phyloP scores from a whole-genome alignment of 75 land plant species.

The Pseudotsuga menziesii region DNA sequence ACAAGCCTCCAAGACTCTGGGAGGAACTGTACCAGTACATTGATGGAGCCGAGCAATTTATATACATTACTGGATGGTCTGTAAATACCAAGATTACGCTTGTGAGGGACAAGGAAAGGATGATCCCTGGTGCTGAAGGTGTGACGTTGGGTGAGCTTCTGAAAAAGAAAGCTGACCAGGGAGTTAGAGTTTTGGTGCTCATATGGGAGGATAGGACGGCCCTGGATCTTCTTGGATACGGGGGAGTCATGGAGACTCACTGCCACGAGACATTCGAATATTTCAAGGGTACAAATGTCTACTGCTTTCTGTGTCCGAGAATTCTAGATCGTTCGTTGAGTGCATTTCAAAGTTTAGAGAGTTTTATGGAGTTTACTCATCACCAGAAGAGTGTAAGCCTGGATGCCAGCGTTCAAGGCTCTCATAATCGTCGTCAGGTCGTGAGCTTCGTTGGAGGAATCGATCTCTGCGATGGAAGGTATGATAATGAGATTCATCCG shows the following conservation, averaged over 20 bases:
- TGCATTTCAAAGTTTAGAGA: conserved; percentile 15
- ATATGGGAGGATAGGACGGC: conserved; percentile 53
- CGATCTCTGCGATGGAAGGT: conserved; percentile 81
- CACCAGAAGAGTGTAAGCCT: conserved; percentile 45
- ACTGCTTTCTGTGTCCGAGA: conserved; percentile 46
- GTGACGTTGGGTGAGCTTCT: conserved; percentile 29
- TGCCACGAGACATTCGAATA: conserved; percentile 36
- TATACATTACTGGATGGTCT: conserved; percentile 50
- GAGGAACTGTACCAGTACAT: conserved; percentile 45
- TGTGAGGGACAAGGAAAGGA: conserved; percentile 21
- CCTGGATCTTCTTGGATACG: conserved; percentile 9
- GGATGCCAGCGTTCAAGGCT: conserved; percentile 18
- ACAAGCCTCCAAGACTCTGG: conserved; percentile 38
- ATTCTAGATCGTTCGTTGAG: conserved; percentile 25
- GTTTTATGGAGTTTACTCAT: conserved; percentile 45
- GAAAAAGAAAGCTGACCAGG: conserved; percentile 30
- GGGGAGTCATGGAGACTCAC: conserved; percentile 46
- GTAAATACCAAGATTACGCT: conserved; percentile 19
- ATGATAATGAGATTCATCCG: conserved; percentile 70
- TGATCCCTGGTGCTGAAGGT: conserved; percentile 26
- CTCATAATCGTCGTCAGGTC: conserved; percentile 4
- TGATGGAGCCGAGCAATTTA: conserved; percentile 32
- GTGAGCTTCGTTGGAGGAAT: conserved; percentile 83
- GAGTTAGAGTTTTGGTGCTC: conserved; percentile 30
- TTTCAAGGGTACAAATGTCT: conserved; percentile 31